Conservation (phyloP, 805 yeast species). For the Schwanniomyces pseudopolymorphus region DNA sequence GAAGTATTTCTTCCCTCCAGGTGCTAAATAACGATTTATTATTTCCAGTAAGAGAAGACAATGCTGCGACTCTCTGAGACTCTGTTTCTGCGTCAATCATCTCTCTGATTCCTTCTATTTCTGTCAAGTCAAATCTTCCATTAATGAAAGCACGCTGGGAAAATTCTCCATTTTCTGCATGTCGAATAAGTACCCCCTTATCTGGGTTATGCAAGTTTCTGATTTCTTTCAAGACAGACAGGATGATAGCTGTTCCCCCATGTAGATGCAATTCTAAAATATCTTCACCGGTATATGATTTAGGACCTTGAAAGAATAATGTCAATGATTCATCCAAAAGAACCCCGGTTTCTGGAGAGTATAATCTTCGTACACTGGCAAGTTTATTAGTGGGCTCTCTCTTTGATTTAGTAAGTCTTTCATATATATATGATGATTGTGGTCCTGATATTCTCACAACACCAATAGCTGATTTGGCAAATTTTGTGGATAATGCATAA, state of each 20-base stretch:
- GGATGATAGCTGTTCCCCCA: constrained; percentile 87
- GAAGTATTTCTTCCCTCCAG: constrained; percentile 71
- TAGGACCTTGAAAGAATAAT: constrained; percentile 67
- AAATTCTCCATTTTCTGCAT: constrained; percentile 94
- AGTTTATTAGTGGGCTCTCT: constrained; percentile 46
- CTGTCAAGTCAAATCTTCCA: constrained; percentile 80
- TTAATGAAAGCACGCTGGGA: constrained; percentile 83
- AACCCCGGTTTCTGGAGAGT: constrained; percentile 32
- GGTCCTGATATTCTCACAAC: constrained; percentile 83
- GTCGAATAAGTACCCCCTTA: constrained; percentile 49
- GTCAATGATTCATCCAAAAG: constrained; percentile 78
- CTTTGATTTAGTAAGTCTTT: constrained; percentile 43
- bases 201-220: constrained; percentile 48
- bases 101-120: constrained; percentile 86
- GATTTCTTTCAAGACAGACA: constrained; percentile 66
- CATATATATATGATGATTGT: constrained; percentile 46
- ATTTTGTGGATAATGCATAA: constrained; percentile 85
- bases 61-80: constrained; percentile 72
- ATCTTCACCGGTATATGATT: constrained; percentile 92
- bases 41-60: constrained; percentile 70
- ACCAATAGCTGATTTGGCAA: constrained; percentile 82
- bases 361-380: constrained; percentile 61
- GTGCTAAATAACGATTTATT: constrained; percentile 50
- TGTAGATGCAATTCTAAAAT: constrained; percentile 85
- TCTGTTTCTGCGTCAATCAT: constrained; percentile 94